phyloP scores from a whole-genome alignment of 371 early-diverging fungal genomes.

The Mortierella sp. region DNA sequence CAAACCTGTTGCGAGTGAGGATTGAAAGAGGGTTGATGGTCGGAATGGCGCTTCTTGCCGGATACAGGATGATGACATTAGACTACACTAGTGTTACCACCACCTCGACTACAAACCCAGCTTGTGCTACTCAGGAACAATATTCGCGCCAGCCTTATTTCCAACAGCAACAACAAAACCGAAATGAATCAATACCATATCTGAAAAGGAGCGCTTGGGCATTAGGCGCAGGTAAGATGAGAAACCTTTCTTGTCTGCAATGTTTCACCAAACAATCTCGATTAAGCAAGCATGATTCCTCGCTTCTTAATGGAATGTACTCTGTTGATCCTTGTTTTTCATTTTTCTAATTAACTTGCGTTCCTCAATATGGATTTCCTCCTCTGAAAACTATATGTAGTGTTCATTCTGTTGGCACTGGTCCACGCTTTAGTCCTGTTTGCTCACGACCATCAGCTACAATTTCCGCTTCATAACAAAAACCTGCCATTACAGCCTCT shows the following conservation, averaged over 20 bases:
- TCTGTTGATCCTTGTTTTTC: neutral
- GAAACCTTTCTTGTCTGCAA: neutral
- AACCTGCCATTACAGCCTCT: slow-evolving; percentile 45
- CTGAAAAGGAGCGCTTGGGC: slow-evolving; percentile 45
- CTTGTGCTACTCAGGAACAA: neutral
- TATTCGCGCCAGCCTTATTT: neutral
- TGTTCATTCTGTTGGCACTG: slow-evolving; percentile 32
- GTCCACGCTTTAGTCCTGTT: slow-evolving; percentile 40
- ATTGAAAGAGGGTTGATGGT: slow-evolving; percentile 54
- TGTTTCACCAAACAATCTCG: neutral
- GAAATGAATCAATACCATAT: slow-evolving; percentile 10
- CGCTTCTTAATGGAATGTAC: neutral
- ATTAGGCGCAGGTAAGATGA: slow-evolving; percentile 46
- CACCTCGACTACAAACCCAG: neutral
- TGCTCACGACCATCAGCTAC: slow-evolving; percentile 42
- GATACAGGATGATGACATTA: slow-evolving; percentile 54
- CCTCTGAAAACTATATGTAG: slow-evolving; percentile 7
- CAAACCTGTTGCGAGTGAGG: slow-evolving; percentile 47
- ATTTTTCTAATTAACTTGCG: neutral
- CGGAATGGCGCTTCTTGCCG: slow-evolving; percentile 48
- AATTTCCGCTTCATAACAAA: slow-evolving; percentile 49
- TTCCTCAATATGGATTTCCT: too few species aligned
- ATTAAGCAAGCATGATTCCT: neutral
- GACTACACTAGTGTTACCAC: slow-evolving; percentile 16
- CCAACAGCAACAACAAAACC: slow-evolving; percentile 5